Evolutionary conservation across 2,329 filamentous ascomycete species (phyloP), one percentile per base, ranked within the genome.

Genomic region (Hypoxylon sp.): DNA sequence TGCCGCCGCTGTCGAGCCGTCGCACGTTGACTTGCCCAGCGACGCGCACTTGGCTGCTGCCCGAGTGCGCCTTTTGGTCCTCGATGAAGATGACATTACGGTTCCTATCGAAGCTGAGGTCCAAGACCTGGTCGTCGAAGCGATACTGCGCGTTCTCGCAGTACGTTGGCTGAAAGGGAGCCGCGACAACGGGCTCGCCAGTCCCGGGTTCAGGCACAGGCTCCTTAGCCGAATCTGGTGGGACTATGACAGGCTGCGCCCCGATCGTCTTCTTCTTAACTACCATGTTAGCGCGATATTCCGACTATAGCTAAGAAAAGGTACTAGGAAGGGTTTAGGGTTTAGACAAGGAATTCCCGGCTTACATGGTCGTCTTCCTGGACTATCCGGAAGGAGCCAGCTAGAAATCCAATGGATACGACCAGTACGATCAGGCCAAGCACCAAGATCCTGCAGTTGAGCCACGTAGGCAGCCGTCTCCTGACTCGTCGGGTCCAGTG

Each of bases 1-100:
- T 62, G 0, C 79, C 79, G 2, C 76, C 78, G 24, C 73, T 73
- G 14, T 78, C 74, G 11, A 78, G 73, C 42, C 71, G 77, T 48
- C 83, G 81, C 46, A 88, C 59, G 46, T 85, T 71, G 17, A 88
- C 75, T 24, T 84, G 78, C 52, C 86, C 86, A 11, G 72, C 79
- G 51, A 87, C 75, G 5, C 76, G 76, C 35, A 85, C 80, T 5
- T 71, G 66, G 46, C 71, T 74, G 24, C 75, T 74, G 5, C 73
- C 69, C 52, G 69, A 53, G 53, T 74, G 71, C 17, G 74, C 67
- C 26, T 73, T 61, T 9, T 78, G 63, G n/a, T 75, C 77, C 69
- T 88, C 81, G 11, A 78, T 59, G 54, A 88, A 76, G 2, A 72
- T 74, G 14, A 88, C 70, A 47, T 76, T 77, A n/a, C 75, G 79